Percentiles rank a stretch among this genome's conserved stretches.
phyloP scores from a whole-genome alignment of 768 basidiomycete species.

The Candolleomyces eurysporus region DNA sequence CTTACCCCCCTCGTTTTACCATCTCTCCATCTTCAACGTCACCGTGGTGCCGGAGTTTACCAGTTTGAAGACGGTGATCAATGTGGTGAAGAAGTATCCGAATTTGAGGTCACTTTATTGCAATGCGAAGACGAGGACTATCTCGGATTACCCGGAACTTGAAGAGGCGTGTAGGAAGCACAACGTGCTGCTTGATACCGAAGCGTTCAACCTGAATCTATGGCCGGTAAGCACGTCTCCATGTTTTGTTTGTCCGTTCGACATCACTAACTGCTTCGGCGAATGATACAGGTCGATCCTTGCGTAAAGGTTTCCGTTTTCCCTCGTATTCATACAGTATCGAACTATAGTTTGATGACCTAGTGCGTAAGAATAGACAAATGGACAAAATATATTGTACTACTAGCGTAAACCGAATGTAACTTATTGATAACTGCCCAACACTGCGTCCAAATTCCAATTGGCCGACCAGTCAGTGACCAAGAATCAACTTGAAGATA shows the following conservation, averaged over 20 bases:
- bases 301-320: background rate
- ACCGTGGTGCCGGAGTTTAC: background rate
- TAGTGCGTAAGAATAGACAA: background rate
- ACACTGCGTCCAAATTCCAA: too few species aligned
- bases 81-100: background rate
- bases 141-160: background rate
- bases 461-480: too few species aligned
- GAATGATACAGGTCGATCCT: background rate
- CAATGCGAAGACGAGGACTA: background rate
- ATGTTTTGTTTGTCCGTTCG: background rate
- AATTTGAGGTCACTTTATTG: background rate
- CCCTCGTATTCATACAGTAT: background rate
- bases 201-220: background rate
- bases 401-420: too few species aligned
- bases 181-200: background rate
- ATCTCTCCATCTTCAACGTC: constrained; percentile 19
- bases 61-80: background rate
- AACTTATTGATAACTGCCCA: too few species aligned
- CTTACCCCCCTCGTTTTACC: constrained; percentile 37
- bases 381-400: too few species aligned
- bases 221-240: background rate
- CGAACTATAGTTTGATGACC: background rate
- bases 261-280: background rate
- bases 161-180: background rate
- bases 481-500: too few species aligned